phyloP scores from a whole-genome alignment of 164 flowering plant species.

The Magnolia changhungtana region DNA sequence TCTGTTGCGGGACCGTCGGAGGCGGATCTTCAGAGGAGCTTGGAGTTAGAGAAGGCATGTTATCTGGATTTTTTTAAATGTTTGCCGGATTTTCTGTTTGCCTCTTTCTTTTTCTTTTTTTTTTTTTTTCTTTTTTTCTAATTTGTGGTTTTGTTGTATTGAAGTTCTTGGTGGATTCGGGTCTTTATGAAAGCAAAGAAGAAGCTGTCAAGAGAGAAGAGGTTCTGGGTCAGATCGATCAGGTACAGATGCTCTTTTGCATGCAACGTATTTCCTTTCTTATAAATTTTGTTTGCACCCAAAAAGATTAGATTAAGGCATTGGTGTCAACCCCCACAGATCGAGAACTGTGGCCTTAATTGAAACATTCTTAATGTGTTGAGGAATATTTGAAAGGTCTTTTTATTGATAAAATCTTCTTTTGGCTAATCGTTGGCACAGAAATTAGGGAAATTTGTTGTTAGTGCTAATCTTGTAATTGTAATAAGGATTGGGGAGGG shows the following conservation, averaged over 20 bases:
- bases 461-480: too few species aligned
- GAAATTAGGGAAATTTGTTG: too few species aligned
- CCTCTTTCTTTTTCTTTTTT: background rate
- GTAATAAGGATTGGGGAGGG: too few species aligned
- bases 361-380: too few species aligned
- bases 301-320: too few species aligned
- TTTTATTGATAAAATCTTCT: too few species aligned
- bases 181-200: conserved; percentile 66
- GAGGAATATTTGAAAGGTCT: too few species aligned
- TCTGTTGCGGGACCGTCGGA: conserved; percentile 67
- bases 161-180: conserved; percentile 60
- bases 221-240: conserved; percentile 59
- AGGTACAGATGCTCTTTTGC: conserved; percentile 32
- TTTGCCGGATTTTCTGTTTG: background rate
- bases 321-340: too few species aligned
- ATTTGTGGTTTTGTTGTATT: conserved; percentile 6
- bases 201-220: conserved; percentile 62
- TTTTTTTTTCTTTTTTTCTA: background rate
- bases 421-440: too few species aligned
- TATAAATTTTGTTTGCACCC: too few species aligned
- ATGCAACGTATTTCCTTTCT: too few species aligned
- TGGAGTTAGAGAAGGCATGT: conserved; percentile 67
- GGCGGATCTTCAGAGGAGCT: conserved; percentile 53
- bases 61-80: background rate
- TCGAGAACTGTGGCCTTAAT: too few species aligned